These are phyloP conservation scores for Oryza officinalis DNA, from an alignment of 176 grass and related monocot species.

Conservation along the genomic window DNA sequence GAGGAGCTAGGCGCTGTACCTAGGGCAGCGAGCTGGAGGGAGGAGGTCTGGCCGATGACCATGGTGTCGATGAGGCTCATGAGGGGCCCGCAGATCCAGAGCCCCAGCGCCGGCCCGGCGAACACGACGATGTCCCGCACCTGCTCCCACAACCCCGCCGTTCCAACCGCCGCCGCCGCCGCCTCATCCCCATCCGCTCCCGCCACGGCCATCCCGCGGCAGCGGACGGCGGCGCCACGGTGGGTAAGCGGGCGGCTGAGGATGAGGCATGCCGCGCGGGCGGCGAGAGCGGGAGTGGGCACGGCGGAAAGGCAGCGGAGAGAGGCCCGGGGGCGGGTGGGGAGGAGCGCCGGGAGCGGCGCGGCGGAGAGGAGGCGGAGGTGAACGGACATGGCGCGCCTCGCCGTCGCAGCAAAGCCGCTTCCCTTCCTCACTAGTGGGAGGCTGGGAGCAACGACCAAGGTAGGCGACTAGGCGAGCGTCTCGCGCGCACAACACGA, in stretches of 20 bases:
- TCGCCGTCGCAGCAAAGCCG: too few species aligned
- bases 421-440: too few species aligned
- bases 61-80: conserved; percentile 99
- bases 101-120: conserved; percentile 68
- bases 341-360: background rate
- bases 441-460: too few species aligned
- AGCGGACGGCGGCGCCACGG: background rate
- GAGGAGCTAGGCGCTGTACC: conserved; percentile 21
- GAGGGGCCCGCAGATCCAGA: conserved; percentile 83
- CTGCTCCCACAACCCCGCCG: conserved; percentile 61
- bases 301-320: background rate
- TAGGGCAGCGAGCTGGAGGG: conserved; percentile 78
- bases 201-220: background rate
- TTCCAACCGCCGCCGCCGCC: background rate
- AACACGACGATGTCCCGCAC: conserved; percentile 75
- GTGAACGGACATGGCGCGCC: conserved; percentile 40
- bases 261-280: background rate
- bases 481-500: too few species aligned
- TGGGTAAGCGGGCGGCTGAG: background rate
- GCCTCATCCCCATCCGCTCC: background rate
- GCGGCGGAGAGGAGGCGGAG: conserved; percentile 43
- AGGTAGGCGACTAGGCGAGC: too few species aligned
- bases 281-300: background rate
- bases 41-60: conserved; percentile 85
- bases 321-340: background rate